Base-by-base conservation (phyloP, 2,329 filamentous ascomycete genomes). In the Ophiocordyceps camponoti-leonardi region DNA sequence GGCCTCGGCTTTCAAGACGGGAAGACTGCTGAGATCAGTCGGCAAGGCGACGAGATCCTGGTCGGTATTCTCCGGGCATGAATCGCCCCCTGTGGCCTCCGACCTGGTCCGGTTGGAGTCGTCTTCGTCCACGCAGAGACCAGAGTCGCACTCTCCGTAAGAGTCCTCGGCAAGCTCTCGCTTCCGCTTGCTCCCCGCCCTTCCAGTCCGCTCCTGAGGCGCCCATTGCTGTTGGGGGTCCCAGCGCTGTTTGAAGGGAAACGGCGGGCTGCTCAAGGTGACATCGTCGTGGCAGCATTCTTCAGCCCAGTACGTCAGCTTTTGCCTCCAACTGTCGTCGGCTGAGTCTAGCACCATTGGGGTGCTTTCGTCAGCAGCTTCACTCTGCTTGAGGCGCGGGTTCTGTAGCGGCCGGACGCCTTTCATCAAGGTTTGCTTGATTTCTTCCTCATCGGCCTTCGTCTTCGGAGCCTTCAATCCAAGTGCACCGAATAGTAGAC, bases 191-290 rank as follows among this genome's bases (percentile, higher is more conserved):
- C 61, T 63, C 51, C 67, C 66, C 26, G 26, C 6, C 5, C 53
- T 56, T 2, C 58, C 58, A 44, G 55, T 62, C 51, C 66, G 64
- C 54, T 88, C 83, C 49, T 86, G 81, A 4, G 76, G 73, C 60
- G 94, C 86, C 90, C 88, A 95, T 42, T 84, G 75, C 60, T 95
- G 87, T 16, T 83, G 22, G 22, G 22, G 73, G 60, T 94, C 86
- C 90, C 88, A 95, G 42, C 84, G 75, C 60, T 95, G 87, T 16
- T 83, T 69, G 59, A 95, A 95, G 0, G 88, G 88, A 56, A 93
- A 95, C 0, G 88, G 85, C 0, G 90, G 88, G 31, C 84, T 73
- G 45, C 75, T 83, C 42, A 94, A 67, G 30, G 73, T 65, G 37
- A 86, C 65, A 6, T 71, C 73, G 28, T 83, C 73, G n/a, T 83